These are phyloP conservation scores for Backusella sp. DNA, from an alignment of 192 early-diverging fungal species.

Conservation along the genomic window DNA sequence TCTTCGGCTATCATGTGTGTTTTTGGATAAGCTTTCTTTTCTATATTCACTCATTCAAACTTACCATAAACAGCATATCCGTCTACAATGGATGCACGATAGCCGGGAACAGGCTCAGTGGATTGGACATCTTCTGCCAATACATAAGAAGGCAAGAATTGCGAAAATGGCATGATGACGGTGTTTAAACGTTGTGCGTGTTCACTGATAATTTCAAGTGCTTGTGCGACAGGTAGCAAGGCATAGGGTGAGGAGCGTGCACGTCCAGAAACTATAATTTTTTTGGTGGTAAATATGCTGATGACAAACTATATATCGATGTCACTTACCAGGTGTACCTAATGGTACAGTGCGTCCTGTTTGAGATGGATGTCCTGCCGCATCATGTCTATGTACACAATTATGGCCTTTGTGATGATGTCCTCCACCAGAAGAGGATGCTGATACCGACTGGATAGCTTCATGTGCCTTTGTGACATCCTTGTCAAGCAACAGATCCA, in stretches of 20 bases:
- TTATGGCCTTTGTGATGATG: slow-evolving; percentile 31
- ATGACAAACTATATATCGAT: neutral
- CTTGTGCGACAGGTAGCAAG: slow-evolving; percentile 71
- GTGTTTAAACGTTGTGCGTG: slow-evolving; percentile 34
- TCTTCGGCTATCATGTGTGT: slow-evolving; percentile 50
- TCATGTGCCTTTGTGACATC: slow-evolving; percentile 58
- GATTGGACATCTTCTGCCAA: slow-evolving; percentile 76
- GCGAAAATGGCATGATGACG: slow-evolving; percentile 40
- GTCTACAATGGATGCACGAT: slow-evolving; percentile 87
- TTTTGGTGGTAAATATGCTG: neutral
- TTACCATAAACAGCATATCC: slow-evolving; percentile 90
- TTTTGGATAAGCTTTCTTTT: neutral
- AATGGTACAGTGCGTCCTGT: slow-evolving; percentile 6
- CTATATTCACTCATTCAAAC: neutral
- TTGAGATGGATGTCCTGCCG: neutral
- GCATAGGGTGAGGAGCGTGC: slow-evolving; percentile 82
- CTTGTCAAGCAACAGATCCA: slow-evolving; percentile 64
- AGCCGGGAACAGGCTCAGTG: slow-evolving; percentile 77
- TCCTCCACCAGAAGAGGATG: neutral
- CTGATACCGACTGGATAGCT: slow-evolving; percentile 35
- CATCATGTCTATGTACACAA: slow-evolving; percentile 41
- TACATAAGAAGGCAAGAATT: slow-evolving; percentile 59
- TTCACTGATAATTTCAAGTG: slow-evolving; percentile 53
- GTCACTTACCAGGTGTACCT: neutral
- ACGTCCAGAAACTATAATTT: slow-evolving; percentile 53